Base-by-base conservation (phyloP, 2,329 filamentous ascomycete species). In the Neopestalotiopsis clavispora region DNA sequence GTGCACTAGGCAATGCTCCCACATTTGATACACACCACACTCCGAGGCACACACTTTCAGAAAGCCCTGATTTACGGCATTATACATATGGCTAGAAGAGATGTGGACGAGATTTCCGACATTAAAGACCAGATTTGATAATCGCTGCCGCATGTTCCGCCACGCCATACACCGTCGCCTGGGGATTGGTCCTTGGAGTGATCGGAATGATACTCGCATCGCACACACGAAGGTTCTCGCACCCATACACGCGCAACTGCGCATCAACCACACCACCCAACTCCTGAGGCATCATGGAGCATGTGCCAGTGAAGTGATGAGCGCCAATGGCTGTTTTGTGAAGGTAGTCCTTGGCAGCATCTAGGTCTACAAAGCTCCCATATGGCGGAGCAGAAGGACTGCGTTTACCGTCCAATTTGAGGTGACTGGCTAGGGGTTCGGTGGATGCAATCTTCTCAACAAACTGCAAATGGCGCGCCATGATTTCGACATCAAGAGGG, bases 401-500 rank as follows among this genome's bases (percentile, higher is more conserved):
- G 32, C 30, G 12, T 49, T 57, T 65, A 5, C 60, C 45, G 7
- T 42, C 5, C n/a, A 34, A 12, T n/a, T 68, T 65, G 4, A 65
- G 13, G 20, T 20, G 62, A 20, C 56, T 57, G 6, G 45, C 60
- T 5, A 68, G 42, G 6, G 61, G 58, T 17, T 67, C 73, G 58
- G 82, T 79, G n/a, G 71, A 86, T 12, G 71, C 72, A 56, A 75
- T 70, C 64, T 66, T 69, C 67, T 75, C 82, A 38, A 85, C 80
- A 67, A 85, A 82, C 56, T 82, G 82, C 5, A 84, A 79, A 10
- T 79, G 81, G 32, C 80, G 78, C 2, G 78, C 81, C 34, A 88
- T 81, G 40, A 75, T 82, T 76, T 89, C 87, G 64, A 90, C 75
- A 72, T 90, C 89, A 38, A 89, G 81, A 4, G 87, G 84, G 71